phyloP scores from a whole-genome alignment of 495 filamentous ascomycete species.

The Pseudotulostoma volvatum region DNA sequence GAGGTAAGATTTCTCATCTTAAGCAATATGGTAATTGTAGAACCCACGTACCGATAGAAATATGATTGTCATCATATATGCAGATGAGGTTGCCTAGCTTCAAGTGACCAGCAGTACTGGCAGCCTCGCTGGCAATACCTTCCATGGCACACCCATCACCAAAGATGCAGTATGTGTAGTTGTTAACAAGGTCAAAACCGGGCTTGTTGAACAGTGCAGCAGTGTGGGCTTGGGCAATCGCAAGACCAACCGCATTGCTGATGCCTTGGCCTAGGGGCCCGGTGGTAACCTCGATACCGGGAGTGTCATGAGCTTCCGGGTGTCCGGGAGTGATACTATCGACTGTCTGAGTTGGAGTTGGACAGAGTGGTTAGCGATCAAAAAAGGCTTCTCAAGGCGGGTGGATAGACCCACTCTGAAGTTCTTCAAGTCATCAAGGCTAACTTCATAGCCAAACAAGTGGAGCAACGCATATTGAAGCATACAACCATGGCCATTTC shows the following conservation, averaged over 20 bases:
- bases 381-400: no score
- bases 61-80: slow-evolving; percentile 98
- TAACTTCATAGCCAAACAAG: slow-evolving; percentile 76
- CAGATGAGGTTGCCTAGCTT: slow-evolving; percentile 94
- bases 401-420: slow-evolving; percentile 61
- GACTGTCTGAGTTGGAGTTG: slow-evolving; percentile 25
- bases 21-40: background rate
- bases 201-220: slow-evolving; percentile 93
- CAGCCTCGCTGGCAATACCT: slow-evolving; percentile 88
- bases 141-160: slow-evolving; percentile 99
- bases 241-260: slow-evolving; percentile 87
- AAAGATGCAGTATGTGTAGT: slow-evolving; percentile 93
- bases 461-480: slow-evolving; percentile 97
- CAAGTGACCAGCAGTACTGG: slow-evolving; percentile 82
- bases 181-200: slow-evolving; percentile 78
- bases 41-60: slow-evolving; percentile 55
- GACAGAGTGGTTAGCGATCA: no score
- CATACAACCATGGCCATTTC: slow-evolving; percentile 98
- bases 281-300: slow-evolving; percentile 94
- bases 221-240: slow-evolving; percentile 84
- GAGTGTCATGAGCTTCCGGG: slow-evolving; percentile 91
- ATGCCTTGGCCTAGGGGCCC: slow-evolving; percentile 94
- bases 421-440: slow-evolving; percentile 78
- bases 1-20: slow-evolving; percentile 13
- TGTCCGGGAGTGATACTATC: slow-evolving; percentile 95